Evolutionary conservation across 176 grass and related monocot species (phyloP).

Genomic region (Triticum dicoccoides): DNA sequence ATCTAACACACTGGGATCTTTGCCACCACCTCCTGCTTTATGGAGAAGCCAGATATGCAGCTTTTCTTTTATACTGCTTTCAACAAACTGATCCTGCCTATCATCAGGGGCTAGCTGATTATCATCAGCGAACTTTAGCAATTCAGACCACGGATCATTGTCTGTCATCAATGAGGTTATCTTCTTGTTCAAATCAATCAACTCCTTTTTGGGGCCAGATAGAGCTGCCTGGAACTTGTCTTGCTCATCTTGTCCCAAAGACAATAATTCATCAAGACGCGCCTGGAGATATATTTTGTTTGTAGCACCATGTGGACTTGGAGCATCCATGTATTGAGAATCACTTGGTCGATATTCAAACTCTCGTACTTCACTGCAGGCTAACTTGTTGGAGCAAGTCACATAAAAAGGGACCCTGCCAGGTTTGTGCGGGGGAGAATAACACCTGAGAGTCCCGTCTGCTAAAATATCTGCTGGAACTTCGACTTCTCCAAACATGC

Average conservation of each 20-base stretch:
- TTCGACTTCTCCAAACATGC: slow-evolving; percentile 98
- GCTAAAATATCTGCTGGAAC: slow-evolving; percentile 64
- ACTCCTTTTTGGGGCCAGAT: slow-evolving; percentile 48
- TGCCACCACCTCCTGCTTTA: slow-evolving; percentile 58
- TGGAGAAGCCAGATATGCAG: slow-evolving; percentile 80
- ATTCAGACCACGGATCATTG: slow-evolving; percentile 61
- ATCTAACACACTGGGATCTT: slow-evolving; percentile 66
- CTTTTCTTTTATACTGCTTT: slow-evolving; percentile 72
- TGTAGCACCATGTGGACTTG: slow-evolving; percentile 44
- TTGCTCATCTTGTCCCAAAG: slow-evolving; percentile 53
- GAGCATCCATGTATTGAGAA: slow-evolving; percentile 57
- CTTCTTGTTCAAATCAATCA: slow-evolving; percentile 68
- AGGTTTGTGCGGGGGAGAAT: slow-evolving; percentile 57
- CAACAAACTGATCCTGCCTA: slow-evolving; percentile 51
- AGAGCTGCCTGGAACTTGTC: slow-evolving; percentile 40
- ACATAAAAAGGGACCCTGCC: slow-evolving; percentile 92
- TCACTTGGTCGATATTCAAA: slow-evolving; percentile 74
- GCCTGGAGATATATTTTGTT: slow-evolving; percentile 63
- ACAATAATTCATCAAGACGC: slow-evolving; percentile 71
- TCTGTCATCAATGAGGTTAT: slow-evolving; percentile 67
- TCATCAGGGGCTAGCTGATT: slow-evolving; percentile 41
- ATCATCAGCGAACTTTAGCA: slow-evolving; percentile 68
- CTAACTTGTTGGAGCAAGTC: slow-evolving; percentile 81
- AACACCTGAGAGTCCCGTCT: slow-evolving; percentile 58
- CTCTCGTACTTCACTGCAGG: slow-evolving; percentile 90